These are phyloP conservation scores for Capronia americana DNA, from an alignment of 2,329 filamentous ascomycete genomes.

Conservation along the genomic window DNA sequence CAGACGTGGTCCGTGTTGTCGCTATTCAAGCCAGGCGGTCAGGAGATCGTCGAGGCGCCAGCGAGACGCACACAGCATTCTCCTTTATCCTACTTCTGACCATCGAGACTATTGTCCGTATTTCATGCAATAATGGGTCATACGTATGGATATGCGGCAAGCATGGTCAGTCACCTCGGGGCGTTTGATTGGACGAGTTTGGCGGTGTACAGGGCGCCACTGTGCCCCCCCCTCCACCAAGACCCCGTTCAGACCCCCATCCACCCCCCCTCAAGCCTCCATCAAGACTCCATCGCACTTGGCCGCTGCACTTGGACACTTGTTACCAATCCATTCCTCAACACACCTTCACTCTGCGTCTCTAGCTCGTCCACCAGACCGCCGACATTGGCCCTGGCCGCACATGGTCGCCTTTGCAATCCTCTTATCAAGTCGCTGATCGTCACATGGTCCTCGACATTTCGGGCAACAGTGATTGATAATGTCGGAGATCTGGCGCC, in stretches of 20 bases:
- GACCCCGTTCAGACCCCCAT: neutral
- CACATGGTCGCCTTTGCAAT: neutral
- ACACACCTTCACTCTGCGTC: neutral
- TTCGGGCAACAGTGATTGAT: neutral
- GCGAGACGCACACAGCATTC: neutral
- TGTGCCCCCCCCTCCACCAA: neutral
- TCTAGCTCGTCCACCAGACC: constrained; percentile 4
- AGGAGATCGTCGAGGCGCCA: neutral
- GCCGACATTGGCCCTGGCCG: neutral
- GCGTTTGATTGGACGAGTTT: neutral
- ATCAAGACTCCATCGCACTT: neutral
- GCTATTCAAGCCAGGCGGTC: neutral
- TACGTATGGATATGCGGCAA: constrained; percentile 7
- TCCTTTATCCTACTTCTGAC: neutral
- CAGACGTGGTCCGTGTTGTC: constrained; percentile 4
- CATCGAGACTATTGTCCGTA: neutral
- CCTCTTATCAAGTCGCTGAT: constrained; percentile 1
- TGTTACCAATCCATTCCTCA: constrained; percentile 3
- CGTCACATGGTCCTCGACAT: constrained; percentile 2
- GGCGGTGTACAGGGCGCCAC: constrained; percentile 5
- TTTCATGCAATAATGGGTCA: constrained; percentile 3
- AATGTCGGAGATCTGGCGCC: neutral
- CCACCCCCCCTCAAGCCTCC: neutral
- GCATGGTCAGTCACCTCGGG: neutral
- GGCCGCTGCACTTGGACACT: neutral